phyloP scores from a whole-genome alignment of 1,139 yeast genomes.

The Nakaseomyces kungkrabaensis region DNA sequence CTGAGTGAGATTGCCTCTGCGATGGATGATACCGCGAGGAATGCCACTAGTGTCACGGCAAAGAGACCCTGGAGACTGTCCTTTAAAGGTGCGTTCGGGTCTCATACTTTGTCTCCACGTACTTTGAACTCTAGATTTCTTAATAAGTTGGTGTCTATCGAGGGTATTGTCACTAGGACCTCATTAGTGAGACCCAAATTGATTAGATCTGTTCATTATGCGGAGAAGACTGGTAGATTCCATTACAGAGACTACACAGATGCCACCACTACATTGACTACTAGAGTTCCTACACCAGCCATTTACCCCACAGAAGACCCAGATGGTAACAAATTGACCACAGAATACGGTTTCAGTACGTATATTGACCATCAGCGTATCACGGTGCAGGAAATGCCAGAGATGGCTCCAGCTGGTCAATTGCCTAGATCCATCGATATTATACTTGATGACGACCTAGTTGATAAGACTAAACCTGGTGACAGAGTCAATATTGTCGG shows the following conservation, averaged over 20 bases:
- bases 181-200: constrained; percentile 90
- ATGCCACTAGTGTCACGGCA: constrained; percentile 34
- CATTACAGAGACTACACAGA: constrained; percentile 90
- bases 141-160: constrained; percentile 77
- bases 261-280: constrained; percentile 79
- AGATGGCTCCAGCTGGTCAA: constrained; percentile 96
- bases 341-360: constrained; percentile 90
- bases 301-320: constrained; percentile 90
- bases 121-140: constrained; percentile 68
- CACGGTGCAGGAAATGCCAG: constrained; percentile 97
- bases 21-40: constrained; percentile 34
- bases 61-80: constrained; percentile 38
- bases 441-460: constrained; percentile 86
- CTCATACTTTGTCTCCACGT: constrained; percentile 79
- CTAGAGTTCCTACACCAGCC: constrained; percentile 60
- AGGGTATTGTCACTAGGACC: constrained; percentile 92
- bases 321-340: constrained; percentile 75
- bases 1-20: constrained; percentile 71
- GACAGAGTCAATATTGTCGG: constrained; percentile 94
- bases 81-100: constrained; percentile 88
- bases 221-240: constrained; percentile 73
- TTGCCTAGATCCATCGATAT: constrained; percentile 89
- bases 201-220: constrained; percentile 86
- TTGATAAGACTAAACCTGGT: constrained; percentile 89
- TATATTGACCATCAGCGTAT: constrained; percentile 91